Percentiles rank a stretch among this genome's conserved stretches.
Conservation (phyloP, 345 rosid genomes). For the Euphorbia peplus region DNA sequence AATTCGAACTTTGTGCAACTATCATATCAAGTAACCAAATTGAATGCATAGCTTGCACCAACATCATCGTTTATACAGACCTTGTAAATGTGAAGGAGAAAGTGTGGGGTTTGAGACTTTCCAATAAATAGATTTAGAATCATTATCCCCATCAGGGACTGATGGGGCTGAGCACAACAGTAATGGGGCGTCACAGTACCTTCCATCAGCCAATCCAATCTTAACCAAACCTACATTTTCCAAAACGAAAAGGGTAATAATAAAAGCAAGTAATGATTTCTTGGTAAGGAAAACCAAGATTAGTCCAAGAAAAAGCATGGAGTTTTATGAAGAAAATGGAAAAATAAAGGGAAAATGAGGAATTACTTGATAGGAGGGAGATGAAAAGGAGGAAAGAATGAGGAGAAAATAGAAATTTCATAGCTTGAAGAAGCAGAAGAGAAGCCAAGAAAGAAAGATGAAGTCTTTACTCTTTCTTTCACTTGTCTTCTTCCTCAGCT, state of each 20-base stretch:
- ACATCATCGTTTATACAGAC: too few relatives aligned
- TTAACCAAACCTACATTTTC: conserved; percentile 36
- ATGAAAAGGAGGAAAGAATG: neutral
- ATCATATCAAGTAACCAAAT: too few relatives aligned
- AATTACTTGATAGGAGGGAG: neutral
- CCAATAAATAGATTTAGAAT: conserved; percentile 59
- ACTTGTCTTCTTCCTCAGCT: too few relatives aligned
- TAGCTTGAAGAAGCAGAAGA: too few relatives aligned
- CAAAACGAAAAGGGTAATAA: neutral
- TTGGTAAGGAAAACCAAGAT: neutral
- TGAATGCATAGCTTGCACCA: too few relatives aligned
- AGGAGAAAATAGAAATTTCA: neutral
- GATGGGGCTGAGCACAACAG: conserved; percentile 70
- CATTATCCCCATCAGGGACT: conserved; percentile 30
- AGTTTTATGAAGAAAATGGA: neutral
- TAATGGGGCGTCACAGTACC: too few relatives aligned
- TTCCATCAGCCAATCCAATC: conserved; percentile 41
- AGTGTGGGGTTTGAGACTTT: conserved; percentile 85
- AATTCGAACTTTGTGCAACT: too few relatives aligned
- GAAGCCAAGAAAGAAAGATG: too few relatives aligned
- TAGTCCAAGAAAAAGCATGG: neutral
- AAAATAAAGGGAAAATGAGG: too few relatives aligned
- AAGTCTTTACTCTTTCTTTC: too few relatives aligned
- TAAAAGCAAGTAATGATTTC: neutral
- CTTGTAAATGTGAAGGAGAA: conserved; percentile 82